Conservation (phyloP, 345 rosid genomes). For the Noccaea caerulescens region DNA sequence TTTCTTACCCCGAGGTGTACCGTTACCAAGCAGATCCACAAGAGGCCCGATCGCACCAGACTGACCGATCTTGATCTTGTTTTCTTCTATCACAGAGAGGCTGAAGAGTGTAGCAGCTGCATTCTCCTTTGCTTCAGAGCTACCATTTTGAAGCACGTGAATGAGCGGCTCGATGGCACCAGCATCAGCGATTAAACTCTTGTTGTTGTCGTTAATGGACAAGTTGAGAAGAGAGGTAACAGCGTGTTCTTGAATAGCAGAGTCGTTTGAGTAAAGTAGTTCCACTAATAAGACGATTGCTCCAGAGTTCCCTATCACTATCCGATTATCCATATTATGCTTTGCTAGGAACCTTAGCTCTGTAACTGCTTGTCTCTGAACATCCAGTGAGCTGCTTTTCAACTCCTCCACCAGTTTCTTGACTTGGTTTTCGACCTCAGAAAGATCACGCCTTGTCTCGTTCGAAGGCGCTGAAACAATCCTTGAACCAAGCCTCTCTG, state of each 20-base stretch:
- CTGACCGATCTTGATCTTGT: conserved; percentile 90
- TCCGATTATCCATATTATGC: conserved; percentile 84
- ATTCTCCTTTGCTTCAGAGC: conserved; percentile 90
- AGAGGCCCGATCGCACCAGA: conserved; percentile 89
- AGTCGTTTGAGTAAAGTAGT: conserved; percentile 66
- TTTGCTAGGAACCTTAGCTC: conserved; percentile 79
- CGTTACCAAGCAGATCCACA: conserved; percentile 85
- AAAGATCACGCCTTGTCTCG: conserved; percentile 77
- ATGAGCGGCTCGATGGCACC: conserved; percentile 88
- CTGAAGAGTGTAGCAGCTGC: conserved; percentile 98
- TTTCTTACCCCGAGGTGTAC: conserved; percentile 91
- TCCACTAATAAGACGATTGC: conserved; percentile 74
- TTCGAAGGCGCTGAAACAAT: conserved; percentile 66
- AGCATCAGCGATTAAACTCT: conserved; percentile 77
- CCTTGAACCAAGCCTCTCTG: conserved; percentile 76
- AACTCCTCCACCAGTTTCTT: conserved; percentile 73
- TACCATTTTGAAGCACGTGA: conserved; percentile 81
- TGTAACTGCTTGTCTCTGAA: conserved; percentile 65
- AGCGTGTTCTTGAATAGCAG: conserved; percentile 73
- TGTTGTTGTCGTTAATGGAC: conserved; percentile 91
- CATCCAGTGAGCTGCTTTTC: conserved; percentile 59
- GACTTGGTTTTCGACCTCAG: conserved; percentile 76
- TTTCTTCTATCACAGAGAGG: conserved; percentile 90
- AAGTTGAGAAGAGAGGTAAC: conserved; percentile 95
- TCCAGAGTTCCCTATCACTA: conserved; percentile 83